Percentiles rank a stretch among this genome's conserved stretches.
Conservation (phyloP, 108 stramenopile genomes). For the Hondaea fermentalgiana region DNA sequence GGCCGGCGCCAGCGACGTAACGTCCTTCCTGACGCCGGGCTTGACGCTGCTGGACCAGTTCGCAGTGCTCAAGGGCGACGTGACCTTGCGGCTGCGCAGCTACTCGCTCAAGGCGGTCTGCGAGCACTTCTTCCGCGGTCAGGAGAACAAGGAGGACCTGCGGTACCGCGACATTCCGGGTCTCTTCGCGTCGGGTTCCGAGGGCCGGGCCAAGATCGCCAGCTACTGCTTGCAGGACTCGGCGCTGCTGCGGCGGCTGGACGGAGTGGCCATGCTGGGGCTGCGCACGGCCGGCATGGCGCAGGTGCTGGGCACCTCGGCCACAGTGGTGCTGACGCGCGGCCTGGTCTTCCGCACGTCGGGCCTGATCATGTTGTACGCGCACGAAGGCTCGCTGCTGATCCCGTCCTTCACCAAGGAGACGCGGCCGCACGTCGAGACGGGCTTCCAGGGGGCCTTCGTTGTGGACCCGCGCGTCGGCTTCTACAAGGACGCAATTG, state of each 20-base stretch:
- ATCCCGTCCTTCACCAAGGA: background rate
- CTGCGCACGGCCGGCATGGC: background rate
- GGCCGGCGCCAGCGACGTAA: background rate
- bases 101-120: background rate
- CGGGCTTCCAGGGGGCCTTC: background rate
- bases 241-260: background rate
- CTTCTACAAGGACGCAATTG: background rate
- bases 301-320: background rate
- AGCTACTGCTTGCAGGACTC: background rate
- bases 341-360: background rate
- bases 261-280: background rate
- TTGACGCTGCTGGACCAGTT: background rate
- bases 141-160: background rate
- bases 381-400: background rate
- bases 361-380: background rate
- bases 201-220: background rate
- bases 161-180: background rate
- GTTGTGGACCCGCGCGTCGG: background rate
- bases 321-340: background rate
- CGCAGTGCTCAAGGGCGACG: background rate
- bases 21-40: background rate
- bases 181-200: background rate
- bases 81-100: background rate
- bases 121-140: background rate
- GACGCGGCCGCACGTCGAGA: background rate